A percentile compares a stretch with the other conserved stretches of the same genome.
phyloP scores from a whole-genome alignment of 805 yeast genomes.

The Groenewaldozyma tartarivorans region DNA sequence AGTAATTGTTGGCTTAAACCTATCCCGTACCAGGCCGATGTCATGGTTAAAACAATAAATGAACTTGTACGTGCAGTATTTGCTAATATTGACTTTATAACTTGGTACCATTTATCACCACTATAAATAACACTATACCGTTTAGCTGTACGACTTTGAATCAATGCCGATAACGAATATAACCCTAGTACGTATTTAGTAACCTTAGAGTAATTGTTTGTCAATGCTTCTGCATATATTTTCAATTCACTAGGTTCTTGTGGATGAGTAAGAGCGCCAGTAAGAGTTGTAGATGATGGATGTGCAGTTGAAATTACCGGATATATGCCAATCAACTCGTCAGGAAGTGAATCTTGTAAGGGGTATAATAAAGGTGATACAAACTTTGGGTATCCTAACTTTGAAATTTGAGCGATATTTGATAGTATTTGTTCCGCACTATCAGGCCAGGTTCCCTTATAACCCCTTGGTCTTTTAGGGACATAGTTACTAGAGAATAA shows the following conservation, averaged over 20 bases:
- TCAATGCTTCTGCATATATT: constrained; percentile 19
- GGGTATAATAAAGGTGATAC: constrained; percentile 23
- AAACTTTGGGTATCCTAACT: constrained; percentile 25
- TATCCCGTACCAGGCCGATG: constrained; percentile 32
- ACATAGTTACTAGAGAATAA: constrained; percentile 23
- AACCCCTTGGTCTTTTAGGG: constrained; percentile 23
- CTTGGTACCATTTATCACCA: not conserved
- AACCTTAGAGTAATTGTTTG: constrained; percentile 18
- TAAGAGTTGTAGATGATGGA: constrained; percentile 23
- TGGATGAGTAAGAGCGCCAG: constrained; percentile 28
- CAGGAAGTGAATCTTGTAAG: constrained; percentile 8
- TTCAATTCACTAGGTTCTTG: constrained; percentile 17
- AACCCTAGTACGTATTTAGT: constrained; percentile 23
- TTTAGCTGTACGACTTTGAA: not conserved
- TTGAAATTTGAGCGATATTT: constrained; percentile 24
- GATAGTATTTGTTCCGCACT: constrained; percentile 22
- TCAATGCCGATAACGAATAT: constrained; percentile 17
- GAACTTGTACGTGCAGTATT: constrained; percentile 25
- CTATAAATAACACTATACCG: not conserved
- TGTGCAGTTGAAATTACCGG: constrained; percentile 25
- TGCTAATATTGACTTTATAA: constrained; percentile 5
- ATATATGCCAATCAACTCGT: constrained; percentile 12
- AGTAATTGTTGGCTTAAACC: constrained; percentile 27
- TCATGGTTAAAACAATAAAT: constrained; percentile 26
- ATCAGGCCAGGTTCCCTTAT: constrained; percentile 28